Evolutionary conservation across 108 stramenopile genomes (phyloP).

Genomic region (Nitzschia sp.): DNA sequence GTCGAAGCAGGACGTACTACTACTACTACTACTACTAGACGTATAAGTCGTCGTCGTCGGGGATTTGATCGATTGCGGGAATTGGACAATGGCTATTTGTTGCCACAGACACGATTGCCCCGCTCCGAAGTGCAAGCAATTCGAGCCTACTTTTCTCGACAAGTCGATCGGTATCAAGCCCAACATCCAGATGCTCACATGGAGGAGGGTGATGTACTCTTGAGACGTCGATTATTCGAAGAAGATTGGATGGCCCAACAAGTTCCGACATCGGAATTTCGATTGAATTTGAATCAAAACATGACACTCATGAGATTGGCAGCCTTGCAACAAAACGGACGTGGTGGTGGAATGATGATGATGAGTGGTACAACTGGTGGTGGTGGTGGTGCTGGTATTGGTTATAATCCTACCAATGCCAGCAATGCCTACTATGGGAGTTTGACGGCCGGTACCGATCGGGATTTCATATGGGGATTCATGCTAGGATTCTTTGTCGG

Average conservation of each 20-base stretch:
- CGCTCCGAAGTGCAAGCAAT: conserved; percentile 71
- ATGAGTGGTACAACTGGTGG: not conserved
- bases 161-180: conserved; percentile 67
- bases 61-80: conserved; percentile 84
- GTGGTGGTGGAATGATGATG: not conserved
- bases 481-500: conserved; percentile 90
- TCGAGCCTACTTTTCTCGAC: conserved; percentile 74
- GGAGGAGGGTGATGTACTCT: conserved; percentile 32
- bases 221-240: conserved; percentile 55
- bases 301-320: conserved; percentile 28
- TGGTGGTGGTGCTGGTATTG: not conserved
- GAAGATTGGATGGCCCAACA: conserved; percentile 85
- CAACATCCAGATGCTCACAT: conserved; percentile 24
- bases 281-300: conserved; percentile 75
- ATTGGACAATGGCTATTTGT: conserved; percentile 5
- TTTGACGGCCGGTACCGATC: conserved; percentile 61
- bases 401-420: not conserved
- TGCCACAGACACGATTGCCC: conserved; percentile 42
- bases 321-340: conserved; percentile 23
- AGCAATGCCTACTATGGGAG: not conserved
- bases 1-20: not conserved
- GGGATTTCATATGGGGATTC: conserved; percentile 94
- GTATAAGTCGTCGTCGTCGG: conserved; percentile 36
- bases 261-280: conserved; percentile 82
- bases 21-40: not conserved